Conservation (phyloP, 2,329 filamentous ascomycete genomes). For the Lachnellula subtilissima region DNA sequence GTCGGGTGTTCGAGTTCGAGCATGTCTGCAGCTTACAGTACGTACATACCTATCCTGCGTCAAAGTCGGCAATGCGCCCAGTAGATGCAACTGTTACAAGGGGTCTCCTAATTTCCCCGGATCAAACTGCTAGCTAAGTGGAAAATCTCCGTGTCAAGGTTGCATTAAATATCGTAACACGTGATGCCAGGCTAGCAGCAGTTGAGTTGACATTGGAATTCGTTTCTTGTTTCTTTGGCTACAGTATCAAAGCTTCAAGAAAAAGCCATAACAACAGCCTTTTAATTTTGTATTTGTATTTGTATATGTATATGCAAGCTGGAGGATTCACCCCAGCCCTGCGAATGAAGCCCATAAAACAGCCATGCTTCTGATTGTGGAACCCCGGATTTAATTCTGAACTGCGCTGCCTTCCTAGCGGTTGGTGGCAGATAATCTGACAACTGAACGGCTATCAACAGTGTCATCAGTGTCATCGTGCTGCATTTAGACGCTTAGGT, state of each 20-base stretch:
- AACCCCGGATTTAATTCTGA: neutral
- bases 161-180: neutral
- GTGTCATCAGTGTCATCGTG: neutral
- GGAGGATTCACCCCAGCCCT: neutral
- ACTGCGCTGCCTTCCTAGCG: neutral
- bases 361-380: neutral
- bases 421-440: neutral
- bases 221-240: neutral
- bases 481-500: neutral
- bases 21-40: neutral
- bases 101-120: neutral
- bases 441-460: neutral
- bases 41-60: neutral
- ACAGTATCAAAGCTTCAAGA: too few species aligned
- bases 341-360: neutral
- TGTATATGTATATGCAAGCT: neutral
- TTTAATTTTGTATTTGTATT: neutral
- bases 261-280: neutral
- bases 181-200: neutral
- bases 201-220: neutral
- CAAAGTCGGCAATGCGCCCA: neutral
- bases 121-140: neutral
- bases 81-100: neutral
- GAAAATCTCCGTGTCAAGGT: neutral
- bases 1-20: neutral